Evolutionary conservation across 2,329 filamentous ascomycete species (phyloP), one percentile per base, ranked within the genome.

Genomic region (Verticillium tricorpus): DNA sequence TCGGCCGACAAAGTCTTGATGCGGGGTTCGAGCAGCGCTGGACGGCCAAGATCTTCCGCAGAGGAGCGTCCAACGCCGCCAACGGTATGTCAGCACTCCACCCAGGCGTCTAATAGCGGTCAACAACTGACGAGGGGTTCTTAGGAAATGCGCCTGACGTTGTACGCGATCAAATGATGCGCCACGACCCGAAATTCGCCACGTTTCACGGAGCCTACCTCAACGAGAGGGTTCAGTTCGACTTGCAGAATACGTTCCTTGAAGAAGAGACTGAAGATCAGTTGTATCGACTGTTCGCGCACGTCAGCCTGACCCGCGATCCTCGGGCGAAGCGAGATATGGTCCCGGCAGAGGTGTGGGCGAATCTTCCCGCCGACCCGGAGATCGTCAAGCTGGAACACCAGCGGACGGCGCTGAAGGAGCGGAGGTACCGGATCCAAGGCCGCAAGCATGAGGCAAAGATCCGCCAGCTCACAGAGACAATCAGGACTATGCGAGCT

Each of bases 171-270:
- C 60, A 74, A 61, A 70, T 73, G 34, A 70, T 74, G 62, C 68
- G 65, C 25, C 61, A 73, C 61, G 60, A 73, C 54, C 70, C 69
- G 59, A 60, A 61, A 37, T 74, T 65, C 56, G 58, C 57, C 1
- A 74, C 66, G 3, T 73, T 74, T 31, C 64, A 70, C 25, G 65
- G 60, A 56, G 63, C 62, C 8, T 73, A 73, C 60, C 65, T 73
- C 5, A 72, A 72, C 45, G 45, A 72, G 62, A 73, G 64, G 15
- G 64, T 67, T 32, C 50, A 68, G 39, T 73, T 73, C 62, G 32
- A 74, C 57, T 62, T 73, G 31, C 59, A 74, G 57, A 74, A 73
- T 45, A 62, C 66, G 11, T 67, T 74, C 58, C 57, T 73, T 8
- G 63, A 69, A 32, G 60, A 70, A 62, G 62, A 64, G 32, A 67